phyloP scores from a whole-genome alignment of 805 yeast genomes.

The Lipomyces chichibuensis region DNA sequence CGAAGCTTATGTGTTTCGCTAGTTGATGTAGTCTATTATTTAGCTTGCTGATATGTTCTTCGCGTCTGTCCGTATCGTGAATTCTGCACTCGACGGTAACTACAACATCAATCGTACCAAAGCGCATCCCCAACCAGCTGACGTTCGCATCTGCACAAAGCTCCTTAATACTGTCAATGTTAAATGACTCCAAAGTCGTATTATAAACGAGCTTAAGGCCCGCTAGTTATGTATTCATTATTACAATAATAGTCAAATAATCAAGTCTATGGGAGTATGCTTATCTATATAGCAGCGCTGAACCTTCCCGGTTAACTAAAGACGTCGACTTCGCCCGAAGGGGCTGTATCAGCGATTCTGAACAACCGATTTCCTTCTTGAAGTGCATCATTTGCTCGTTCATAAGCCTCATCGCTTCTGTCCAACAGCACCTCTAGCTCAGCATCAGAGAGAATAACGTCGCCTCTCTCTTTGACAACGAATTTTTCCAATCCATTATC shows the following conservation, averaged over 20 bases:
- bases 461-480: conserved; percentile 29
- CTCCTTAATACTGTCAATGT: no score
- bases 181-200: background rate
- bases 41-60: no score
- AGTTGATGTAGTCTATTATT: no score
- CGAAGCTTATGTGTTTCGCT: no score
- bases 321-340: background rate
- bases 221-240: background rate
- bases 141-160: no score
- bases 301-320: background rate
- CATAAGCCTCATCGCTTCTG: conserved; percentile 29
- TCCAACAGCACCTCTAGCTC: conserved; percentile 27
- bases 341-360: conserved; percentile 20
- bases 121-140: no score
- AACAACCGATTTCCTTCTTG: conserved; percentile 7
- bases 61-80: no score
- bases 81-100: no score
- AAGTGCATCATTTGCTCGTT: conserved; percentile 9
- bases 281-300: background rate
- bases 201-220: background rate
- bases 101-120: no score
- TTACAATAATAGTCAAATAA: background rate
- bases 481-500: conserved; percentile 25
- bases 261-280: background rate
- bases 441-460: conserved; percentile 30